Conservation (phyloP, 345 rosid species). For the Rhodamnia argentea region DNA sequence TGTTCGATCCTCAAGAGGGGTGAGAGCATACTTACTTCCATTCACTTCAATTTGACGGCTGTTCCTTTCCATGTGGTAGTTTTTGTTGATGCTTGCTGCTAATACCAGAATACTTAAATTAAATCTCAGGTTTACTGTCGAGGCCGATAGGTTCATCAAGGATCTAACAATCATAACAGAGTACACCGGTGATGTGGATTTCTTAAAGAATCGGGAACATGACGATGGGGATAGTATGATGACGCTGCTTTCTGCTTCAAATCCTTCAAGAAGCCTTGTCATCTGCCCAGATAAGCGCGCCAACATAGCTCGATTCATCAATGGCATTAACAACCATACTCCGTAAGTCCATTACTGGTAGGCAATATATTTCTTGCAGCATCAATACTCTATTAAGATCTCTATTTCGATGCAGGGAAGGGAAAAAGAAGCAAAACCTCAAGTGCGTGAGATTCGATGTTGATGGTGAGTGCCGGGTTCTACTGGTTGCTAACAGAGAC, state of each 20-base stretch:
- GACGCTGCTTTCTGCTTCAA: slow-evolving; percentile 68
- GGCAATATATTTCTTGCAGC: neutral
- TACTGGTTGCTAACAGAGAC: slow-evolving; percentile 80
- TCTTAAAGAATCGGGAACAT: slow-evolving; percentile 58
- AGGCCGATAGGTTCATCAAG: slow-evolving; percentile 72
- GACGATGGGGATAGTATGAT: slow-evolving; percentile 96
- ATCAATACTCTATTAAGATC: neutral
- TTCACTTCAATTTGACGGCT: no score
- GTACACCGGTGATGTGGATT: slow-evolving; percentile 91
- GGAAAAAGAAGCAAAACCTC: slow-evolving; percentile 86
- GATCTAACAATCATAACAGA: slow-evolving; percentile 83
- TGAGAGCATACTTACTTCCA: slow-evolving; percentile 7
- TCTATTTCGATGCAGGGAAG: slow-evolving; percentile 51
- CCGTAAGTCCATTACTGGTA: slow-evolving; percentile 39
- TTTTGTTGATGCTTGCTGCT: neutral
- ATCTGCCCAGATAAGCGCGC: slow-evolving; percentile 80
- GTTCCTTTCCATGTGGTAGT: neutral
- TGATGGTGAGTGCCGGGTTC: slow-evolving; percentile 75
- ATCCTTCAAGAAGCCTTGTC: slow-evolving; percentile 62
- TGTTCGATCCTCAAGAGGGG: slow-evolving; percentile 84
- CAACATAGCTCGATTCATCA: slow-evolving; percentile 81
- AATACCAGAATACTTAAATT: neutral
- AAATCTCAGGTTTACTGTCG: slow-evolving; percentile 65
- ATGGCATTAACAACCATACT: slow-evolving; percentile 88
- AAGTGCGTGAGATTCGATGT: slow-evolving; percentile 85